Base-by-base conservation (phyloP, 169 alveolate genomes). In the Eimeria maxima region DNA sequence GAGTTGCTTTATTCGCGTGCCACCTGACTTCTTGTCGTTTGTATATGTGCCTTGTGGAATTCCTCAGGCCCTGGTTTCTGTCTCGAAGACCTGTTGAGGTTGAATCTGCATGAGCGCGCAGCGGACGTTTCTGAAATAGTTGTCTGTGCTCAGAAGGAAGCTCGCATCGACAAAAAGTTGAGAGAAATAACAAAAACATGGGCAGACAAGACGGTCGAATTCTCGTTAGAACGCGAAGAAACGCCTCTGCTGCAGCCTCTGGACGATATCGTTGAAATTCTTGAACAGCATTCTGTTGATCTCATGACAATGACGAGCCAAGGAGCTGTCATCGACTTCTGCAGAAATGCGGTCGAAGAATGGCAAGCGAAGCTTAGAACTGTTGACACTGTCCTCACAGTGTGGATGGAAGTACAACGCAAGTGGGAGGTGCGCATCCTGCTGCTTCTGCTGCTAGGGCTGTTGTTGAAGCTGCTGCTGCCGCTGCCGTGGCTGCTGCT, bases 121-220 rank as follows among this genome's bases (percentile, higher is more conserved):
- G 99, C 98, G 45, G 99, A 99, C 57, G 99, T 99, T 1, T 98
- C 98, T 50, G 99, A 99, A 94, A 98, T 98, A 24, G 99, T 99
- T n/a, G 99, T 98, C 94, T 98, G 98, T 45, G 99, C 99, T 33
- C 98, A 97, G 95, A 99, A 98, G 97, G 99, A 99, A 96, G 99
- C 99, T 90, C 98, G 98, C 95, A 99, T 99, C 29, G 99, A 99
- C 95, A 98, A 98, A 95, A 99, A 98, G 97, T 97, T 98, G 63
- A 97, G 96, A 50, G 98, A 98, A 74, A 99, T 99, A 73, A 99
- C 98, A 73, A 95, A 96, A 84, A 97, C 98, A 50, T 99, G 99
- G 99, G 98, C 97, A 93, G 97, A 98, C 69, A 97, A 98, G 96
- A 97, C 96, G 71, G 97, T 99, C 97, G 98, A 98, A 63, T 99